A percentile compares a stretch with the other conserved stretches of the same genome.
Conservation (phyloP, 1,284 basidiomycete species). For the Sparassis latifolia region DNA sequence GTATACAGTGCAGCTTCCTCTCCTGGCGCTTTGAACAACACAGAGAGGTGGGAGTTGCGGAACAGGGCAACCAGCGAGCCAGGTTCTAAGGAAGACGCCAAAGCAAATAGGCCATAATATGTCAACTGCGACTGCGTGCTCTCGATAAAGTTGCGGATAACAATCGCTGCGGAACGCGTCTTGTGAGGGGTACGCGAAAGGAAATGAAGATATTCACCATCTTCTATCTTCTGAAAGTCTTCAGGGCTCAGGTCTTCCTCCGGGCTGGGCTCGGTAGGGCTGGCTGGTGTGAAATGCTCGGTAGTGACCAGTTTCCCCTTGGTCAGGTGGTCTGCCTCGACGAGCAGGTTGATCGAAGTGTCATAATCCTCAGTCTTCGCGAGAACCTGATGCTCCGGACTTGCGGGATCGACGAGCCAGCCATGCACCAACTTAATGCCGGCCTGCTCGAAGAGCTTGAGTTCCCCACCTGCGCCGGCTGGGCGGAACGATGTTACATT, state of each 20-base stretch:
- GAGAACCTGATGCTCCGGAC: slow-evolving; percentile 52
- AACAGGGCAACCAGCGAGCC: slow-evolving; percentile 73
- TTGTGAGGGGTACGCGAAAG: background rate
- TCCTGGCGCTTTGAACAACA: slow-evolving; percentile 61
- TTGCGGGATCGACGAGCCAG: slow-evolving; percentile 82
- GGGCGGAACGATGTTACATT: slow-evolving; percentile 61
- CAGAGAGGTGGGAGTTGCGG: slow-evolving; percentile 84
- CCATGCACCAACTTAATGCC: slow-evolving; percentile 82
- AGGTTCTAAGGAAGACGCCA: slow-evolving; percentile 48
- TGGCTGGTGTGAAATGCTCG: slow-evolving; percentile 17
- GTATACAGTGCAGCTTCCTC: slow-evolving; percentile 57
- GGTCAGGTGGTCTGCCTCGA: slow-evolving; percentile 68
- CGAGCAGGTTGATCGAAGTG: slow-evolving; percentile 64
- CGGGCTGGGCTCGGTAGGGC: slow-evolving; percentile 2
- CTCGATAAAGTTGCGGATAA: slow-evolving; percentile 67
- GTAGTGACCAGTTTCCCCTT: slow-evolving; percentile 48
- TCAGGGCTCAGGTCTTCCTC: slow-evolving; percentile 35
- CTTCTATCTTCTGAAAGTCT: slow-evolving; percentile 54
- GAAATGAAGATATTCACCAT: slow-evolving; percentile 42
- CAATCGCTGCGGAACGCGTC: slow-evolving; percentile 45
- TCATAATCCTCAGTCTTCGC: slow-evolving; percentile 58
- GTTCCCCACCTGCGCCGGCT: slow-evolving; percentile 57
- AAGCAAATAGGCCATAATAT: slow-evolving; percentile 73
- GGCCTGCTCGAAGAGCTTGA: slow-evolving; percentile 80
- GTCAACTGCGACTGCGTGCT: slow-evolving; percentile 77